These are phyloP conservation scores for Rosa multiflora DNA, from an alignment of 306 rosid genomes.

Conservation along the genomic window DNA sequence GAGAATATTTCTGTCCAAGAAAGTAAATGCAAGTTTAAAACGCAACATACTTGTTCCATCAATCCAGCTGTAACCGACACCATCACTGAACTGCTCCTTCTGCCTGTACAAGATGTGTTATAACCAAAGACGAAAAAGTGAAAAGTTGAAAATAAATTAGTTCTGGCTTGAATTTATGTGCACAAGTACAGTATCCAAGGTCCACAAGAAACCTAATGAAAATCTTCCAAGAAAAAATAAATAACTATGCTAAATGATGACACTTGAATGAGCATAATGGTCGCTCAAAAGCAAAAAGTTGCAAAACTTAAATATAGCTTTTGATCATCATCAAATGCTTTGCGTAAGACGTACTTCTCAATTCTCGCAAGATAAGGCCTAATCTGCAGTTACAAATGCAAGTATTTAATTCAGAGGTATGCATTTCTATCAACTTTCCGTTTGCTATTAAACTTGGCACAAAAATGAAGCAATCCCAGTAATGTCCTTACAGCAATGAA, in stretches of 20 bases:
- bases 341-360: constrained; percentile 94
- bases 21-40: neutral
- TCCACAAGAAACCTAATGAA: too few species aligned
- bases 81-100: constrained; percentile 48
- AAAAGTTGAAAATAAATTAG: constrained; percentile 5
- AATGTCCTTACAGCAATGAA: neutral
- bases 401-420: too few species aligned
- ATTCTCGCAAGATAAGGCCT: constrained; percentile 79
- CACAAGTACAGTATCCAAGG: too few species aligned
- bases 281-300: constrained; percentile 16
- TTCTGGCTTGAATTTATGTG: neutral
- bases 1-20: neutral
- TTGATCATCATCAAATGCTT: constrained; percentile 87
- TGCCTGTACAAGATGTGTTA: too few species aligned
- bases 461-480: neutral
- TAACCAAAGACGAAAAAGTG: neutral
- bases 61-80: constrained; percentile 98
- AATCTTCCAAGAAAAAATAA: neutral
- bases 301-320: constrained; percentile 86
- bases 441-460: too few species aligned
- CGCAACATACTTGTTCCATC: constrained; percentile 79
- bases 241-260: neutral
- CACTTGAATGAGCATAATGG: neutral
- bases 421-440: too few species aligned
- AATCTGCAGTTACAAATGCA: constrained; percentile 49